Evolutionary conservation across 495 filamentous ascomycete species (phyloP).

Genomic region (Aspergillus saccharolyticus): DNA sequence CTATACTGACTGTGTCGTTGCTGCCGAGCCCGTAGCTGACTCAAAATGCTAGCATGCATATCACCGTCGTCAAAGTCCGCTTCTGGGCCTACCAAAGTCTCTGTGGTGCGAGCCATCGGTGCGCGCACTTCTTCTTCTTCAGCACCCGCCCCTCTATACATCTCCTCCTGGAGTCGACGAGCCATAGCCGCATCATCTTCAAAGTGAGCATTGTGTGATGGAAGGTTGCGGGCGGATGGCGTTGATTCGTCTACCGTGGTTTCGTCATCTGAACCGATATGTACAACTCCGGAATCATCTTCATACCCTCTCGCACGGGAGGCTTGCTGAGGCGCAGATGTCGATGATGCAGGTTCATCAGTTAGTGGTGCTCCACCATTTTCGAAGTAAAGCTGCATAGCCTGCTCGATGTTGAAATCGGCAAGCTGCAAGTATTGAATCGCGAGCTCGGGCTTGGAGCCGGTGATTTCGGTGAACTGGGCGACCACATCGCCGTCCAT

Average conservation of each 20-base stretch:
- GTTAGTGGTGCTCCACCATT: constrained; percentile 58
- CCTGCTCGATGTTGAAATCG: constrained; percentile 76
- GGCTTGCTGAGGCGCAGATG: constrained; percentile 23
- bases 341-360: constrained; percentile 33
- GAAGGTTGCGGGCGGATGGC: constrained; percentile 18
- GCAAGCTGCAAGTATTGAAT: constrained; percentile 75
- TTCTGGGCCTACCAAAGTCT: constrained; percentile 78
- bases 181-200: constrained; percentile 96
- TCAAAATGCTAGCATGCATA: constrained; percentile 57
- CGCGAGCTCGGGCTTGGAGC: constrained; percentile 56
- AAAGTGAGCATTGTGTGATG: constrained; percentile 26
- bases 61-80: constrained; percentile 55
- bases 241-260: constrained; percentile 24
- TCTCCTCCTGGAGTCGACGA: constrained; percentile 81
- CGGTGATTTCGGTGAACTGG: constrained; percentile 61
- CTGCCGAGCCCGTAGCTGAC: constrained; percentile 58
- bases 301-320: constrained; percentile 29
- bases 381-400: constrained; percentile 84
- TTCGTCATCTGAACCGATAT: constrained; percentile 67
- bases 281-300: constrained; percentile 58
- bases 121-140: constrained; percentile 72
- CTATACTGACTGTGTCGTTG: constrained; percentile 39
- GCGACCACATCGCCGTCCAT: constrained; percentile 61
- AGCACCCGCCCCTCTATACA: constrained; percentile 57
- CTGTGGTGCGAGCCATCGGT: constrained; percentile 84